Base-by-base conservation (phyloP, 139 green algal species). In the Mesotaenium endlicherianum region DNA sequence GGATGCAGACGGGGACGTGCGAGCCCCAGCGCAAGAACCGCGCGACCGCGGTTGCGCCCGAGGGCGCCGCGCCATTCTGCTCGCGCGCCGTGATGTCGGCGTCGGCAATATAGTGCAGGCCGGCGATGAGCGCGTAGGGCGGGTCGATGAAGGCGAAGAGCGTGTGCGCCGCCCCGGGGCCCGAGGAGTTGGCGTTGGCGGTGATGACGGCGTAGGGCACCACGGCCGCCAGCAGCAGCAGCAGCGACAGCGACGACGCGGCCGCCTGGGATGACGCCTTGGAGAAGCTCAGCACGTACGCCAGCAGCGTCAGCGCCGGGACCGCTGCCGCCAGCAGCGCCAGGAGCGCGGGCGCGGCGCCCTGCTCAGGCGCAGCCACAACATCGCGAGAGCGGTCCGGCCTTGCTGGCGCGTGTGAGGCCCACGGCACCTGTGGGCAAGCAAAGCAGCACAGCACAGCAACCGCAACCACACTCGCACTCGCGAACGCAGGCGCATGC, bases 121-220 rank as follows among this genome's bases (percentile, higher is more conserved):
- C 30, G 26, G 77, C 41, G 17, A 84, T 59, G 49, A 84, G 68
- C 1, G 77, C 77, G n/a, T 84, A 84, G 36, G 77, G 77, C 3
- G 77, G 77, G 67, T 83, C 31, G 47, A 84, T 36, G 39, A 84
- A 71, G 16, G 40, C 44, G 20, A 84, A 16, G 40, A 84, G 11
- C 3, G 17, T 36, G 49, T 84, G 77, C 1, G 58, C n/a, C 31
- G 58, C 81, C 26, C 17, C 17, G 76, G 30, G 6, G 58, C 43
- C 43, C 8, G 70, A 79, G 45, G 70, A 69, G 70, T 34, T 17
- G n/a, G 76, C 26, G 68, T 83, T 26, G 16, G 39, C 14, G 49
- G 83, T 36, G 26, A 78, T 79, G 64, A 77, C 31, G 77, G 83
- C 20, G 34, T 84, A 84, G 45, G 77, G 77, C 11, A 84, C 83